A percentile compares a stretch with the other conserved stretches of the same genome.
phyloP scores from a whole-genome alignment of 768 basidiomycete species.

The Hericium rajendrae region DNA sequence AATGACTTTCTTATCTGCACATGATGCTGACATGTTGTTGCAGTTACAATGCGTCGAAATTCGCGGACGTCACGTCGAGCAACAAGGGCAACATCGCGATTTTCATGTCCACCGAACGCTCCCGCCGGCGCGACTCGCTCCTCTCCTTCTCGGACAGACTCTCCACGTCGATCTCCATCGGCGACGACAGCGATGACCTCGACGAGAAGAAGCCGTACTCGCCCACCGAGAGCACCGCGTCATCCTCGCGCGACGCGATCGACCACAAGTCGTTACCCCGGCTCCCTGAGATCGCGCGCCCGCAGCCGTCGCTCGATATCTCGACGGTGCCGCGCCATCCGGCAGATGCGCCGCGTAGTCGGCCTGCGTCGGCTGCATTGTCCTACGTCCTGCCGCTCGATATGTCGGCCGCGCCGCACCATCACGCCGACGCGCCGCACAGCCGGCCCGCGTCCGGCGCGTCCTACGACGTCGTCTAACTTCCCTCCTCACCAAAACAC shows the following conservation, averaged over 20 bases:
- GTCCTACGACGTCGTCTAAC: background rate
- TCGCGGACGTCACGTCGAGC: background rate
- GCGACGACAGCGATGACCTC: background rate
- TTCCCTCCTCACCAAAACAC: background rate
- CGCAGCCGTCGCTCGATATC: background rate
- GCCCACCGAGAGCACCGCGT: background rate
- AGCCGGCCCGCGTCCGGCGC: background rate
- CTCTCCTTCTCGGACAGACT: background rate
- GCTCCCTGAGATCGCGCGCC: background rate
- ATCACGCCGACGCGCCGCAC: background rate
- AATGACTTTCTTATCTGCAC: background rate
- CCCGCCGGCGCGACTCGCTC: background rate
- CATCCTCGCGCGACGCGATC: background rate
- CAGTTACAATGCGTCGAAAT: background rate
- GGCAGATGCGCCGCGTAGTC: background rate
- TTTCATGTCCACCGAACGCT: background rate
- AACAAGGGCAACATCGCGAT: background rate
- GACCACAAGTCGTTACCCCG: background rate
- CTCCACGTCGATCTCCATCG: slow-evolving; percentile 1
- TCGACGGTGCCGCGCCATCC: background rate
- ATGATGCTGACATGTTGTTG: background rate
- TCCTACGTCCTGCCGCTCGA: no score
- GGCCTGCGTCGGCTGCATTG: no score
- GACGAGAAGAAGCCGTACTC: background rate
- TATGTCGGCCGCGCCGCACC: background rate